Percentiles rank a stretch among this genome's conserved stretches.
Evolutionary conservation across 2,329 filamentous ascomycete genomes (phyloP).

Genomic region (Tolypocladium tropicale): DNA sequence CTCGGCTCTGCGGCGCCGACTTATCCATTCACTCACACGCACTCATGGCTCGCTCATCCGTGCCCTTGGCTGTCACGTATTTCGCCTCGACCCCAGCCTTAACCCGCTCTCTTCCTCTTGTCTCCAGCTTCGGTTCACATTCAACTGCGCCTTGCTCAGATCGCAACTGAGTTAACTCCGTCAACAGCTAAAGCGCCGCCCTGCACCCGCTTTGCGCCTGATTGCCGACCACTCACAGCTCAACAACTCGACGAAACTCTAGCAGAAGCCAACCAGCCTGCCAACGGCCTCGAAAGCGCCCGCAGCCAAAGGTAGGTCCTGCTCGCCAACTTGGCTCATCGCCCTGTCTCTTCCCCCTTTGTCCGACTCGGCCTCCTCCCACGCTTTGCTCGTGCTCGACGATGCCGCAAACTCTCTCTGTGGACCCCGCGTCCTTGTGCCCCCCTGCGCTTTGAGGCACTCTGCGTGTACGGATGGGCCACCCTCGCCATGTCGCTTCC

Average conservation of each 20-base stretch:
- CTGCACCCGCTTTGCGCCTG: not conserved
- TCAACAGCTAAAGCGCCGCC: not conserved
- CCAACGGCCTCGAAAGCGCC: not conserved
- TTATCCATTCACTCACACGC: conserved; percentile 19
- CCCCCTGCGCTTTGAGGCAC: not conserved
- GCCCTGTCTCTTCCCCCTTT: not conserved
- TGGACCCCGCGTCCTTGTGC: not conserved
- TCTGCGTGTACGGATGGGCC: not conserved
- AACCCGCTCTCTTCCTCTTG: conserved; percentile 7
- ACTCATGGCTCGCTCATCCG: conserved; percentile 11
- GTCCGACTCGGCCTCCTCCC: not conserved
- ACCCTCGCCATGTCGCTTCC: conserved; percentile 1
- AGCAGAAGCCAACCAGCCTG: not conserved
- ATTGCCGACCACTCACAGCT: not conserved
- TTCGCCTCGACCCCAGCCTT: conserved; percentile 8
- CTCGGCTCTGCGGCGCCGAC: conserved; percentile 23
- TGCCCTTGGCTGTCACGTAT: conserved; percentile 13
- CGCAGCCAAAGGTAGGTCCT: not conserved
- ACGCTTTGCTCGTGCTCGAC: not conserved
- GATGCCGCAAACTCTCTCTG: not conserved
- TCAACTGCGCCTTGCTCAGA: not conserved
- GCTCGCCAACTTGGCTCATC: not conserved
- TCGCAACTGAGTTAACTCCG: not conserved
- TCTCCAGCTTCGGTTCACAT: not conserved
- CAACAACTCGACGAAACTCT: not conserved